These are phyloP conservation scores for Cucurbita argyrosperma DNA, from an alignment of 306 rosid species.

Conservation along the genomic window DNA sequence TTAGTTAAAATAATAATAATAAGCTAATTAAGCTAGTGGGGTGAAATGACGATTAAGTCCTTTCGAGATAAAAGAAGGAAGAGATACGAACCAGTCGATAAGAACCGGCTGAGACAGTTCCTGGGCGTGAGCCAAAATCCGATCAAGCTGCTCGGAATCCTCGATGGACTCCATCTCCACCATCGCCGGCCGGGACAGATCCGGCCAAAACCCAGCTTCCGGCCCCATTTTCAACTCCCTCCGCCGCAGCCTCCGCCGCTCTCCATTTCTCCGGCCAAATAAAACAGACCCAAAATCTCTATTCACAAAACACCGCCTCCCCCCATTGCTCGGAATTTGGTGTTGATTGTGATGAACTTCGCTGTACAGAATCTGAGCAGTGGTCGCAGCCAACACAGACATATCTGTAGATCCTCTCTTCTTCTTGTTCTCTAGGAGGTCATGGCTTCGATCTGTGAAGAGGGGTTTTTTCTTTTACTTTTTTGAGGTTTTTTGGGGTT, in stretches of 20 bases:
- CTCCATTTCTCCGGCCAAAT: constrained; percentile 24
- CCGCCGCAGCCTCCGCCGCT: constrained; percentile 21
- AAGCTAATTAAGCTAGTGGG: background rate
- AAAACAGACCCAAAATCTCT: constrained; percentile 20
- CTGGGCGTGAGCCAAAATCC: constrained; percentile 36
- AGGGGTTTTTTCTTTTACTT: too few relatives aligned
- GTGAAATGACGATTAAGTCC: background rate
- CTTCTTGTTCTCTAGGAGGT: background rate
- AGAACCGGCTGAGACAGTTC: constrained; percentile 45
- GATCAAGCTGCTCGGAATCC: constrained; percentile 60
- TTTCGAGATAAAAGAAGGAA: background rate
- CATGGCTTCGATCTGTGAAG: background rate
- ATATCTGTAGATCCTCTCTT: constrained; percentile 2
- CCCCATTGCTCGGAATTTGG: constrained; percentile 16
- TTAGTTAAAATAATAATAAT: too few relatives aligned
- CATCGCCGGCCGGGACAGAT: constrained; percentile 33
- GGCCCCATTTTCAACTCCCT: constrained; percentile 33
- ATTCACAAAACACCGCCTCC: constrained; percentile 2
- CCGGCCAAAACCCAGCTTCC: constrained; percentile 44
- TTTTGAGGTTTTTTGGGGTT: too few relatives aligned
- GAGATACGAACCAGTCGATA: constrained; percentile 49
- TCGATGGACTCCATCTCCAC: constrained; percentile 48
- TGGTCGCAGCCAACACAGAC: constrained; percentile 41
- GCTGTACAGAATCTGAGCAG: constrained; percentile 33
- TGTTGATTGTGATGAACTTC: constrained; percentile 18